Base-by-base conservation (phyloP, 192 early-diverging fungal species). In the Phlyctochytrium planicorne region DNA sequence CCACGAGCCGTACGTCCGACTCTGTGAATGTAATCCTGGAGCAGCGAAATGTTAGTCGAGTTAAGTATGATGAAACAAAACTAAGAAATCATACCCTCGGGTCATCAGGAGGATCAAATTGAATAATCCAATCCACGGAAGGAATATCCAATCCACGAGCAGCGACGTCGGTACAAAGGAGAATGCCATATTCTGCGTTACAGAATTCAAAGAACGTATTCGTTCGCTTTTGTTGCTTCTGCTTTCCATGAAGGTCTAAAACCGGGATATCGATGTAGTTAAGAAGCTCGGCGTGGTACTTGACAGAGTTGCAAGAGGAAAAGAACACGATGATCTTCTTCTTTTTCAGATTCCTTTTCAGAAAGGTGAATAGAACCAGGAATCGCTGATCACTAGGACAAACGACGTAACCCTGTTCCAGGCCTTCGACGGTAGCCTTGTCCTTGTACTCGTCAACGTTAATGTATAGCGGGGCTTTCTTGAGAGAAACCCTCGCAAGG, bases 291-390 rank as follows among this genome's bases (percentile, higher is more conserved):
- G 94, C 88, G 76, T 98, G 92, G 82, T 94, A 99, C 77, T 98
- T 96, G 61, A 99, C 98, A 34, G 93, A 91, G 72, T 98, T 95
- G 79, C 98, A 99, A 36, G 87, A 89, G 2, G 95, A 98, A 72
- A 99, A 91, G 77, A 99, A 99, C 33, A 99, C 96, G 72, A 99
- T 99, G 30, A 97, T 85, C 84, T 98, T 99, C 83, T 97, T 98
- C 82, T 98, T 98, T 80, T 96, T 95, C 62, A 94, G 82, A 78
- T 99, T 98, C 73, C 91, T 92, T 64, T 92, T 91, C 68, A 99
- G 83, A 82, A 99, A 98, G n/a, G 94, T 98, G 76, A 98, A 99
- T 50, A 99, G 81, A 34, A 99, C 87, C 75, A 98, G 75, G 83
- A 99, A 99, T 30, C 97, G 89, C 70, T 89, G 84, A 75, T 97